Conservation (phyloP, 495 filamentous ascomycete genomes). For the Penicillium taxi region DNA sequence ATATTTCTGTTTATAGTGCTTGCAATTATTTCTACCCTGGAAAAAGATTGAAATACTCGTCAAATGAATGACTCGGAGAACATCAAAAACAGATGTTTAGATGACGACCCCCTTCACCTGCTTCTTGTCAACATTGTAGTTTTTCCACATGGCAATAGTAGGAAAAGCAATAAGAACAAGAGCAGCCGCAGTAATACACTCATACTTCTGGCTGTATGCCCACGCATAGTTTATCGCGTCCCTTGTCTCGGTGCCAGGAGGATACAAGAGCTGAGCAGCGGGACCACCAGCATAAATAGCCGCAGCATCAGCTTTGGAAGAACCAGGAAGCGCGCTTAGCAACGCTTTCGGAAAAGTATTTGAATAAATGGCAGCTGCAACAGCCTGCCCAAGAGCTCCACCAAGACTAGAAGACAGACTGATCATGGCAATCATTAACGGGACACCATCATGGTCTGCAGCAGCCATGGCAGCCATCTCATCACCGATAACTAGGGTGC, state of each 20-base stretch:
- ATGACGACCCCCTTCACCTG: constrained; percentile 35
- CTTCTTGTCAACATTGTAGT: constrained; percentile 32
- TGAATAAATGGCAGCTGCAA: constrained; percentile 57
- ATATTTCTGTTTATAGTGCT: no score
- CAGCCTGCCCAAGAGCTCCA: constrained; percentile 52
- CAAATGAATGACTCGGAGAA: no score
- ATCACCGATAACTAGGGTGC: constrained; percentile 51
- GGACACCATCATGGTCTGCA: constrained; percentile 48
- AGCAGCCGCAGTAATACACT: constrained; percentile 41
- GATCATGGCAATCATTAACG: constrained; percentile 56
- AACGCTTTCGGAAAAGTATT: constrained; percentile 50
- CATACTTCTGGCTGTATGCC: constrained; percentile 49
- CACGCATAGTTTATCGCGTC: constrained; percentile 51
- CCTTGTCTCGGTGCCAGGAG: constrained; percentile 20
- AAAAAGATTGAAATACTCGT: no score
- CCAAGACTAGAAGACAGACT: constrained; percentile 54
- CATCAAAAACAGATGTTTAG: no score
- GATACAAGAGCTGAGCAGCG: constrained; percentile 6
- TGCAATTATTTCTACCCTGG: no score
- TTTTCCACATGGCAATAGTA: constrained; percentile 28
- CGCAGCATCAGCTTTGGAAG: constrained; percentile 32
- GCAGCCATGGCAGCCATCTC: constrained; percentile 65
- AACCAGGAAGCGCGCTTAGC: constrained; percentile 25
- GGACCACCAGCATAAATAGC: constrained; percentile 22
- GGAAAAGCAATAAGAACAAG: constrained; percentile 26